Base-by-base conservation (phyloP, 2,329 filamentous ascomycete species). In the Fulvia fulva region DNA sequence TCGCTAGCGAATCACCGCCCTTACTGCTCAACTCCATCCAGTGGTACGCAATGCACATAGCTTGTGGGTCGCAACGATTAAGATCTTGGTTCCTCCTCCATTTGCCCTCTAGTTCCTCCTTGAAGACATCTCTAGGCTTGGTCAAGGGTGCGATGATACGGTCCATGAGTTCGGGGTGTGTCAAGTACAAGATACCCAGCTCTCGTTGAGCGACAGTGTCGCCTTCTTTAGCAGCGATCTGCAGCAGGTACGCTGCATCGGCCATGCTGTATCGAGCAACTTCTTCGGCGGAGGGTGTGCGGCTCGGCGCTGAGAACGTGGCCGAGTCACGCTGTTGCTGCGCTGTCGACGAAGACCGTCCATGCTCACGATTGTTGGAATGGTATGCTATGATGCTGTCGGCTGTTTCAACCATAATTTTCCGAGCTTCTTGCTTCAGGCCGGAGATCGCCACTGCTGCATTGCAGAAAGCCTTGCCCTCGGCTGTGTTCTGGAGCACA, bases 1-100 rank as follows among this genome's bases (percentile, higher is more conserved):
- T 87, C 21, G 93, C 93, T 65, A 96, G 78, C 69, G 88, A 84
- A 72, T 97, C 93, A 1, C 91, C 91, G n/a, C 91, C 91, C 55
- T 83, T 83, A 67, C 90, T 89, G 37, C 90, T 91, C 64, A 90
- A 81, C 76, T 93, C 90, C 91, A 97, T 97, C 92, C 93, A 97
- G 78, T 97, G 93, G 75, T 95, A 87, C 9, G 93, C 93, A 57
- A 96, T 85, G 68, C 92, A 97, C 89, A 97, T 94, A 44, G 91
- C 86, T 55, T 88, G 88, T 1, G 90, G 90, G 72, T 97, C 91
- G 59, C 87, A 91, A 65, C 90, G 81, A 55, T 79, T 75, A 16
- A 81, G 79, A 67, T 88, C 84, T 54, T 82, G 78, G 43, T 82
- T 82, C 63, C 79, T 80, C 62, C 79, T 77, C 70, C 83, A 77